These are phyloP conservation scores for Pachysandra terminalis DNA, from an alignment of 164 flowering plant genomes.

Conservation along the genomic window DNA sequence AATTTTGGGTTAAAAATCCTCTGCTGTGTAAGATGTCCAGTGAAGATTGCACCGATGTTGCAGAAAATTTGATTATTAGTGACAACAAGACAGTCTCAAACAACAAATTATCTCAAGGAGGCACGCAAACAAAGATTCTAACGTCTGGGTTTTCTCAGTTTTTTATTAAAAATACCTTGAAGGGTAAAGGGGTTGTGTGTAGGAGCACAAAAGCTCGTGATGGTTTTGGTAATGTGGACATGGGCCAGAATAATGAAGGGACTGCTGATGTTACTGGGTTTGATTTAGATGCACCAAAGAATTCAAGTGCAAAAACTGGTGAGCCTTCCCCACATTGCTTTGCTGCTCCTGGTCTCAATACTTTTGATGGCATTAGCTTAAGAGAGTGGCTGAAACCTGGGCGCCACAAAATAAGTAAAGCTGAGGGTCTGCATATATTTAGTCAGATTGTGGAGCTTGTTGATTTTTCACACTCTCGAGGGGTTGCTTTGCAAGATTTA, in stretches of 20 bases:
- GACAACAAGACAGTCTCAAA: conserved; percentile 22
- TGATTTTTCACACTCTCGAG: conserved; percentile 58
- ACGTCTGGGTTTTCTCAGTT: conserved; percentile 80
- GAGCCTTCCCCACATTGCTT: conserved; percentile 14
- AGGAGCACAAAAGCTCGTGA: conserved; percentile 32
- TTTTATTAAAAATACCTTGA: conserved; percentile 62
- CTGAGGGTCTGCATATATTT: conserved; percentile 56
- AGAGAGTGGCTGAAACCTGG: conserved; percentile 66
- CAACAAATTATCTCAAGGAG: conserved; percentile 31
- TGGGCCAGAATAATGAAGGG: conserved; percentile 25
- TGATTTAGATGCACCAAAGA: conserved; percentile 29
- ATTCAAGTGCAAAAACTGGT: conserved; percentile 21
- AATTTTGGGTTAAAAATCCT: conserved; percentile 26
- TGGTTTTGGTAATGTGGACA: conserved; percentile 21
- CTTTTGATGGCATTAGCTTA: conserved; percentile 45
- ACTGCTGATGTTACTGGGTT: conserved; percentile 16
- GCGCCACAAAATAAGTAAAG: conserved; percentile 38
- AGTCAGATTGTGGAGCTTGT: conserved; percentile 67
- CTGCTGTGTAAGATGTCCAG: conserved; percentile 9
- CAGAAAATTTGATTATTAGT: conserved; percentile 20
- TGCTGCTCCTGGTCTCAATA: conserved; percentile 15
- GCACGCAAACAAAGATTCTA: conserved; percentile 58
- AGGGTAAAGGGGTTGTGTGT: conserved; percentile 63
- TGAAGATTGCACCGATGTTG: conserved; percentile 17
- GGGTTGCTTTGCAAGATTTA: conserved; percentile 51